Percentiles rank a stretch among this genome's conserved stretches.
These are phyloP conservation scores for Paulownia fortunei DNA, from an alignment of 257 asterid species.

Conservation along the genomic window DNA sequence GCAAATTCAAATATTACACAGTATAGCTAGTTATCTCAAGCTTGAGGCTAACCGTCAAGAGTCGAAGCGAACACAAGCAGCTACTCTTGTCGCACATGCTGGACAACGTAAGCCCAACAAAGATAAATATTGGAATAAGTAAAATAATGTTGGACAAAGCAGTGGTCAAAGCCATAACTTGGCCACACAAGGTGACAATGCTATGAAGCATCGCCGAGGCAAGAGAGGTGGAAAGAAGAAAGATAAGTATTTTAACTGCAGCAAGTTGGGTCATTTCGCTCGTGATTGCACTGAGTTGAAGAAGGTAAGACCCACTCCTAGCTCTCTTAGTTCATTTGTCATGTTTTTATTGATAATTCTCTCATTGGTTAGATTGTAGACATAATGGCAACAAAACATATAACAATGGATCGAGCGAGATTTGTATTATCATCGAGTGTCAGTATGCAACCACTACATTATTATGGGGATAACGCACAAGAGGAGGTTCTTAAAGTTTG, in stretches of 20 bases:
- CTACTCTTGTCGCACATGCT: background rate
- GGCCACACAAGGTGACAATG: background rate
- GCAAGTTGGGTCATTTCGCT: background rate
- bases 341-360: too few relatives aligned
- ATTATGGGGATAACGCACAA: background rate
- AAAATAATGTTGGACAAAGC: background rate
- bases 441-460: too few relatives aligned
- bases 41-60: background rate
- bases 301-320: too few relatives aligned
- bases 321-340: too few relatives aligned
- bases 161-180: background rate
- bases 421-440: too few relatives aligned
- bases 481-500: background rate
- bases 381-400: too few relatives aligned
- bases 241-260: background rate
- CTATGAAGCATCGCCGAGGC: background rate
- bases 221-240: background rate
- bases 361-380: too few relatives aligned
- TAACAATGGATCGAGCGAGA: too few relatives aligned
- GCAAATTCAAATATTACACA: background rate
- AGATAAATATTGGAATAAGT: background rate
- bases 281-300: too few relatives aligned
- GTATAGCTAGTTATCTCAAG: background rate
- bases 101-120: background rate
- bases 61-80: background rate